These are phyloP conservation scores for Nematocida homosporus DNA, from an alignment of 371 early-diverging fungal genomes.

Conservation along the genomic window DNA sequence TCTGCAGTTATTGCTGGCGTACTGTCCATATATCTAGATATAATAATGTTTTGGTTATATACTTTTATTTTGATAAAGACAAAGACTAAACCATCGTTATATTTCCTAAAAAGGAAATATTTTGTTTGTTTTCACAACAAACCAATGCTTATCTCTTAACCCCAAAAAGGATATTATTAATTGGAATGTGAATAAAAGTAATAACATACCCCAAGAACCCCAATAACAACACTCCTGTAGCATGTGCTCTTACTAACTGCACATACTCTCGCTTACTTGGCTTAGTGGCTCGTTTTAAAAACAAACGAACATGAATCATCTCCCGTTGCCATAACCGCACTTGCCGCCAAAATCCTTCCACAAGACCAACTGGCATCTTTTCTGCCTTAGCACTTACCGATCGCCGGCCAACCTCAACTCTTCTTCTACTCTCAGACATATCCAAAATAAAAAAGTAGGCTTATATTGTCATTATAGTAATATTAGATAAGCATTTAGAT, in stretches of 20 bases:
- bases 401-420: slow-evolving; percentile 37
- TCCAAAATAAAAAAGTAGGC: slow-evolving; percentile 40
- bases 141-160: slow-evolving; percentile 46
- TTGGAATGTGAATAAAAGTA: slow-evolving; percentile 67
- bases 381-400: slow-evolving; percentile 5
- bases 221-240: slow-evolving; percentile 59
- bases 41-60: no score
- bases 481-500: neutral
- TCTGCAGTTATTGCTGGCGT: no score
- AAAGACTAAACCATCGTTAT: no score
- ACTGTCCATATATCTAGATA: no score
- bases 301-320: slow-evolving; percentile 52
- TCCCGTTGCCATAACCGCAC: slow-evolving; percentile 29
- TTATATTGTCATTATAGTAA: neutral
- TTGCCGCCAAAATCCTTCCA: neutral
- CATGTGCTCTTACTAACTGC: slow-evolving; percentile 55
- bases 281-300: slow-evolving; percentile 57
- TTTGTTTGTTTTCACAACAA: no score
- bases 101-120: no score
- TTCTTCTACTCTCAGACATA: slow-evolving; percentile 30
- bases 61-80: no score
- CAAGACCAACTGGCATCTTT: neutral
- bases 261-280: slow-evolving; percentile 57
- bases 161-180: slow-evolving; percentile 67
- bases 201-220: slow-evolving; percentile 66